phyloP scores from a whole-genome alignment of 1,284 basidiomycete species.

The Tilletiopsis washingtonensis region DNA sequence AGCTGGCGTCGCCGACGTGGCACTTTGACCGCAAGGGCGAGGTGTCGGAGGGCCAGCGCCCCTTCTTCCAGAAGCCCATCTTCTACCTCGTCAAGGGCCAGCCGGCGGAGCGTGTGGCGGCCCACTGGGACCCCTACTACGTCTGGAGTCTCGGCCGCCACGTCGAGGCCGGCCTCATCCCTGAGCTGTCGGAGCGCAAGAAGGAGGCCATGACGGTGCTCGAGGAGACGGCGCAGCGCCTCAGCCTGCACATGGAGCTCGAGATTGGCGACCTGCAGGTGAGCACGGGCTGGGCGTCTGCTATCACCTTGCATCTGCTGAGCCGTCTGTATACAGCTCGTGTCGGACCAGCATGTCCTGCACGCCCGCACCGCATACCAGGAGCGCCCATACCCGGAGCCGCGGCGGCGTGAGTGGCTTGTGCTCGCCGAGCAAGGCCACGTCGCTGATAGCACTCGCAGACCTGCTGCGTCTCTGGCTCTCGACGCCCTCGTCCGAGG shows the following conservation, averaged over 20 bases:
- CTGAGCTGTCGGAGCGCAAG: constrained; percentile 43
- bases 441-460: constrained; percentile 44
- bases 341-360: constrained; percentile 44
- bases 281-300: neutral
- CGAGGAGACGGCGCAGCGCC: constrained; percentile 48
- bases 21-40: constrained; percentile 42
- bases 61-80: constrained; percentile 23
- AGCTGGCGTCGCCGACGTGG: constrained; percentile 42
- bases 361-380: constrained; percentile 51
- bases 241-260: constrained; percentile 50
- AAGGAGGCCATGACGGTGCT: constrained; percentile 49
- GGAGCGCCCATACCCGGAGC: constrained; percentile 1
- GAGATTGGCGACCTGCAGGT: constrained; percentile 47
- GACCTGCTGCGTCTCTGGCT: constrained; percentile 52
- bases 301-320: constrained; percentile 45
- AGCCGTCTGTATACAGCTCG: constrained; percentile 12
- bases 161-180: constrained; percentile 48
- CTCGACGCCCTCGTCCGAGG: constrained; percentile 46
- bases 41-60: constrained; percentile 17
- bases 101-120: constrained; percentile 20
- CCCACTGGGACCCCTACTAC: constrained; percentile 43
- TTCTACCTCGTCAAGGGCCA: constrained; percentile 20
- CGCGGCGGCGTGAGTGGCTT: neutral
- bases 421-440: constrained; percentile 50
- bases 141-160: constrained; percentile 32